These are phyloP conservation scores for Colletotrichum ledebouriae DNA, from an alignment of 2,329 filamentous ascomycete genomes.

Conservation along the genomic window DNA sequence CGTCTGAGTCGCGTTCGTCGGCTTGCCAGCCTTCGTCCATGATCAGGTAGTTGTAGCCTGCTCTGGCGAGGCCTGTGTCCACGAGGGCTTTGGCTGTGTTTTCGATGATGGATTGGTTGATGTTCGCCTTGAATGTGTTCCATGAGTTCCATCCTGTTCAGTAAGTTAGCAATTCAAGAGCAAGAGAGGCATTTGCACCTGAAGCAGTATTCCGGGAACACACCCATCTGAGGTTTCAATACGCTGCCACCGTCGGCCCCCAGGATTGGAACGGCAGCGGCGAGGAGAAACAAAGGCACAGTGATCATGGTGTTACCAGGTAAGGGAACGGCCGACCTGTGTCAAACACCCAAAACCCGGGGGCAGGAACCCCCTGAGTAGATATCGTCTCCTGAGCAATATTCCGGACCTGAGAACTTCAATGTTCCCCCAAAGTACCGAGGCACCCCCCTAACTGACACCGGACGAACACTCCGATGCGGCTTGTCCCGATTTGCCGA, in stretches of 20 bases:
- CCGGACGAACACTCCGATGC: background rate
- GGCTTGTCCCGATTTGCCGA: background rate
- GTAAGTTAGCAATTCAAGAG: background rate
- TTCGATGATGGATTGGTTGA: conserved; percentile 45
- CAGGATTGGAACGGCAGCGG: background rate
- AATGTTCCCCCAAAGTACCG: background rate
- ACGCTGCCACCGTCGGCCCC: background rate
- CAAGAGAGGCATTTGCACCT: background rate
- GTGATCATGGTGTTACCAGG: background rate
- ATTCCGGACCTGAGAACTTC: too few species aligned
- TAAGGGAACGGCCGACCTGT: background rate
- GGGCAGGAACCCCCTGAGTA: background rate
- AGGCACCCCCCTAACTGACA: background rate
- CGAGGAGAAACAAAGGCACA: background rate
- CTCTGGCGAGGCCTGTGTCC: conserved; percentile 24
- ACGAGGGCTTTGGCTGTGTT: conserved; percentile 19
- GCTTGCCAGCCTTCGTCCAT: conserved; percentile 35
- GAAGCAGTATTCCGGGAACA: background rate
- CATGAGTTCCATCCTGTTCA: conserved; percentile 39
- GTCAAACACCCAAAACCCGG: background rate
- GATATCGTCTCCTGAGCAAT: background rate
- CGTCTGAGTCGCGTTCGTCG: conserved; percentile 4
- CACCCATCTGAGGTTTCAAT: conserved; percentile 23
- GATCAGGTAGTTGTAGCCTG: conserved; percentile 33
- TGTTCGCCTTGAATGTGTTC: conserved; percentile 42